Percentiles rank a stretch among this genome's conserved stretches.
phyloP scores from a whole-genome alignment of 441 rosid species.

The Populus hybrid region DNA sequence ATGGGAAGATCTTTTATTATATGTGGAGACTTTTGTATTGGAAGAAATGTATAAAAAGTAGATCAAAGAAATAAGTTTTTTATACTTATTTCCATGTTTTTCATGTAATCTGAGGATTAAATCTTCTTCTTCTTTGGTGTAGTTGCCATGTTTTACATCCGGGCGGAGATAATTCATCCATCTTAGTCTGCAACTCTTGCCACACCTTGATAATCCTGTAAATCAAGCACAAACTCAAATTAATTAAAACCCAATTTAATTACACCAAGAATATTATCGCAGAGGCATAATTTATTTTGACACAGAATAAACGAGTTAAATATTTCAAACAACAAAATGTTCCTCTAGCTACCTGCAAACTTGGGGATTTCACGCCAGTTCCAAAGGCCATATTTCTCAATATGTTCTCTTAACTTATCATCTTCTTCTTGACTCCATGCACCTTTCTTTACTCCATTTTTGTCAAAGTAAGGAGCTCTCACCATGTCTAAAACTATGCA shows the following conservation, averaged over 20 bases:
- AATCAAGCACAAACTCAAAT: neutral
- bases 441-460: conserved; percentile 40
- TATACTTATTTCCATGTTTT: conserved; percentile 50
- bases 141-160: conserved; percentile 47
- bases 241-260: no score
- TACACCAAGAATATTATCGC: neutral
- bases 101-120: conserved; percentile 39
- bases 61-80: neutral
- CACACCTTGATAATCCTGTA: conserved; percentile 54
- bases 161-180: conserved; percentile 33
- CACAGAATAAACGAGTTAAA: neutral
- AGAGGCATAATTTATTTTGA: no score
- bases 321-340: neutral
- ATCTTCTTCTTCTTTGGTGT: conserved; percentile 44
- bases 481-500: conserved; percentile 25
- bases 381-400: conserved; percentile 31
- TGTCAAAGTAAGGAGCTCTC: conserved; percentile 34
- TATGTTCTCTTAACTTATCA: conserved; percentile 26
- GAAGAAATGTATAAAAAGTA: no score
- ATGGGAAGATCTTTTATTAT: neutral
- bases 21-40: neutral
- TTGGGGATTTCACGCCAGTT: conserved; percentile 45
- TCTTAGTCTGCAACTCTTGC: conserved; percentile 54
- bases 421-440: conserved; percentile 52
- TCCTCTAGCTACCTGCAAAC: conserved; percentile 32